Evolutionary conservation across 441 rosid species (phyloP).

Genomic region (Corymbia calophylla): DNA sequence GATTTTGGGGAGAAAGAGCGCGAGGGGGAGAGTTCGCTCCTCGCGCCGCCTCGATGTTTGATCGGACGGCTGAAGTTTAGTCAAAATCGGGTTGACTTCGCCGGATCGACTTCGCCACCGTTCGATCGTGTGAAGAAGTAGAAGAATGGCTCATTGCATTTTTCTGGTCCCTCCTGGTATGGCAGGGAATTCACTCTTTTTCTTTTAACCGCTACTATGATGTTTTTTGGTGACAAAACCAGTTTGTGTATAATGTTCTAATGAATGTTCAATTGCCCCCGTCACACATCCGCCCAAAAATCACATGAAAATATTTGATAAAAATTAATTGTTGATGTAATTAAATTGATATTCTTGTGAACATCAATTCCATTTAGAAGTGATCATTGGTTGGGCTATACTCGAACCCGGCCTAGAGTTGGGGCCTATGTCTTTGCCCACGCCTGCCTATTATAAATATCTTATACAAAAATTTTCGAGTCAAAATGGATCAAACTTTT

Average conservation of each 20-base stretch:
- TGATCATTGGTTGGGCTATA: background rate
- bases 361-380: background rate
- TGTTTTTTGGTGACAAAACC: background rate
- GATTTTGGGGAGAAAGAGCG: background rate
- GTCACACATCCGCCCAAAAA: background rate
- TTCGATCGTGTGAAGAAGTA: background rate
- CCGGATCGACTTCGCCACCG: background rate
- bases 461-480: background rate
- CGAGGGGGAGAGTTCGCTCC: background rate
- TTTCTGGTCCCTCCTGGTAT: too few relatives aligned
- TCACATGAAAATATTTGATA: background rate
- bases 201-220: background rate
- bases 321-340: background rate
- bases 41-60: background rate
- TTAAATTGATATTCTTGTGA: background rate
- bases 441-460: background rate
- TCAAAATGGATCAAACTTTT: background rate
- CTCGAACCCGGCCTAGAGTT: background rate
- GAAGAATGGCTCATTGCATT: background rate
- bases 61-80: background rate
- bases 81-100: background rate
- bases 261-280: background rate
- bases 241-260: fast-evolving
- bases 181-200: background rate
- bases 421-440: background rate